Evolutionary conservation across 2,329 filamentous ascomycete species (phyloP), one percentile per base, ranked within the genome.

Genomic region (Escovopsis weberi): DNA sequence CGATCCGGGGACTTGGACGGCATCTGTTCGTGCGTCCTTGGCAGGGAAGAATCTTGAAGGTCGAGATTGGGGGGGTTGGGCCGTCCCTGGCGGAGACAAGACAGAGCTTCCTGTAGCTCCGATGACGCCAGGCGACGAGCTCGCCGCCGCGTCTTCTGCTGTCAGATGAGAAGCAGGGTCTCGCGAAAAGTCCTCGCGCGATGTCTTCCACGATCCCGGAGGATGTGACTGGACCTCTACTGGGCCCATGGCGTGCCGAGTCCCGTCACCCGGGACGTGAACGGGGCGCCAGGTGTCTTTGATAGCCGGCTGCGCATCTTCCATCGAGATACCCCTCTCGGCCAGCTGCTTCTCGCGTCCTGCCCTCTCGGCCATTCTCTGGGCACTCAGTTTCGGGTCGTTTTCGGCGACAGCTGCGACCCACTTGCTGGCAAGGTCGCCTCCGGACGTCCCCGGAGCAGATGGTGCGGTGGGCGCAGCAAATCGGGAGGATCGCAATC

Each of bases 31-130:
- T 32, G 59, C 50, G 50, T 77, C 74, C 43, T 61, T 69, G 2
- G 68, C 56, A 0, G 78, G 78, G 56, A 81, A 81, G 58, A 81
- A 81, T 37, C 76, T 63, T 7, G 78, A 81, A 15, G 68, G 62
- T 19, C 75, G 68, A 18, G 63, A 59, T 45, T 70, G 64, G 33
- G 71, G 64, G 4, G 67, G 52, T 19, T 60, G 50, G n/a, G 50
- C 53, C 26, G 56, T 51, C 6, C 56, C 50, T 26, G 51, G 50
- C 50, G 49, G 55, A 8, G 51, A 46, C 19, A 62, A 45, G 12
- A 60, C 52, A 6, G 54, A 49, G 33, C 43, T 47, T 26, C 47
- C 48, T 11, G 53, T 51, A 8, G 46, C 46, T 19, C 57, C 56
- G 40, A 60, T 55, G 12, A 57, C 51, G 12, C 52, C 59, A 26